Base-by-base conservation (phyloP, 1,284 basidiomycete genomes). In the Ceratobasidium sp. region DNA sequence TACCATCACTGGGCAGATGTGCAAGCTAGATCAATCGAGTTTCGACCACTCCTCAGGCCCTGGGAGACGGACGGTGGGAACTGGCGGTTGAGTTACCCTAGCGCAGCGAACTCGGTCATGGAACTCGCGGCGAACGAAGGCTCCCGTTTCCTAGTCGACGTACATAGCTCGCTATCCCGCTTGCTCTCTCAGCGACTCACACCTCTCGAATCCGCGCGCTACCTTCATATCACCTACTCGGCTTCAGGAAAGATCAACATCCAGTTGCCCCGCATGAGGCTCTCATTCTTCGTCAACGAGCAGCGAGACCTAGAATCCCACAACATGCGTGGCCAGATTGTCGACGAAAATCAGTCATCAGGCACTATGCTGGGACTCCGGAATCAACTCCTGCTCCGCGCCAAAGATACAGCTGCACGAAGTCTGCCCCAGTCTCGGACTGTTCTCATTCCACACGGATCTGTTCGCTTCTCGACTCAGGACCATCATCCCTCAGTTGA, bases 301-400 rank as follows among this genome's bases (percentile, higher is more conserved):
- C 65, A 73, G 1, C 51, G 69, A 17, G 67, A 79, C 24, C 73
- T 86, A 17, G 81, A 84, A 51, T 86, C 81, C 19, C 78, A 74
- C 5, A 83, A 83, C 57, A 77, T 84, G n/a, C 82, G 80, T 7
- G 81, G 80, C 6, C 83, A 85, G 78, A 76, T 83, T 11, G 77
- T 86, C 6, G 82, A 84, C 62, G 15, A 64, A 0, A 67, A 79
- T 50, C 85, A 85, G 74, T 84, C 82, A 0, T 76, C 79, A 2
- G 84, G 84, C 0, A 83, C 84, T 0, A 78, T 86, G 75, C 79
- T 84, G 44, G 86, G 86, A 7, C 77, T 88, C 6, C 51, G 64
- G 2, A 85, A 81, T 67, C 82, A 83, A 60, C 82, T 88, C 0
- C 80, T 87, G 2, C 81, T 89, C 24, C 78, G 82, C 1, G 78